Base-by-base conservation (phyloP, 768 basidiomycete genomes). In the Boletus pseudopeckii region DNA sequence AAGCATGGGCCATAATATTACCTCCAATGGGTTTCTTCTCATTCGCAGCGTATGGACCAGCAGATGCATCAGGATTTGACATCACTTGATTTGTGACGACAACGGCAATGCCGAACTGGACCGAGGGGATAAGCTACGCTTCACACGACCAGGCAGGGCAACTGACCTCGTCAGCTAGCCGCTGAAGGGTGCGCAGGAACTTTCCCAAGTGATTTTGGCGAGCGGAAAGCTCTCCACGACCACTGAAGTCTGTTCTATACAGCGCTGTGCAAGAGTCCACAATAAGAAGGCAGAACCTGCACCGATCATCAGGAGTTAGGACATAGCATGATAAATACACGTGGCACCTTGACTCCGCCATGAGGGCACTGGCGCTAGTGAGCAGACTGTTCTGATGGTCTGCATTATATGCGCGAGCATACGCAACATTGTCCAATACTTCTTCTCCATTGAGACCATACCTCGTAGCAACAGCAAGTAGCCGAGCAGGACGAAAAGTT, bases 1-100 rank as follows among this genome's bases (percentile, higher is more conserved):
- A 95, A 8, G 97, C 97, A 74, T 99, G 97, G 1, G 97, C 97
- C 82, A 99, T 88, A 64, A 99, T 99, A 71, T 99, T 99, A 22
- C 96, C 96, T 43, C 97, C 97, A 50, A 99, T 96, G 15, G 97
- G 97, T 72, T 99, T 99, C 80, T 97, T 96, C 73, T 93, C 90
- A 64, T 97, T 92, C 4, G 83, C 82, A 38, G 86, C 86, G 57
- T 91, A 92, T 18, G 92, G 90, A 13, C 90, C 89, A 45, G 92
- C 92, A 4, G 88, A 83, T 28, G 92, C 93, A 68, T 99, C 97
- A 2, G 97, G 96, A 53, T 86, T 95, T n/a, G 97, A 98, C 83
- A 99, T 97, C 61, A 99, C 97, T 71, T 99, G 97, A 69, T 99
- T 99, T 5, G 92, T 91, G 39, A 98, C 86, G 11, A 99, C 94